phyloP scores from a whole-genome alignment of 306 rosid species.

The Ormosia semicastrata region DNA sequence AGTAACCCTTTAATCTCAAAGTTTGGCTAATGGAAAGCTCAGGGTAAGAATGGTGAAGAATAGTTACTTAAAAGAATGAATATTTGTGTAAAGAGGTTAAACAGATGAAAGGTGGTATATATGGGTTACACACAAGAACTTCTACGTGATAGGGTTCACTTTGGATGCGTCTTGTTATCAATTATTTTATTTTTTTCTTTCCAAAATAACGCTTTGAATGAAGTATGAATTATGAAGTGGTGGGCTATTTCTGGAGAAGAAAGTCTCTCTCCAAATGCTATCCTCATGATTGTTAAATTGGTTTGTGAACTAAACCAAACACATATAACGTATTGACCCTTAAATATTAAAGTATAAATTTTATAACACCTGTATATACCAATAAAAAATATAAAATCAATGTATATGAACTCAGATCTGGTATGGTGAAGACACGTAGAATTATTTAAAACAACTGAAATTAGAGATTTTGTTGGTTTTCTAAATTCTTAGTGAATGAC shows the following conservation, averaged over 20 bases:
- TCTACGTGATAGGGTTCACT: background rate
- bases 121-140: background rate
- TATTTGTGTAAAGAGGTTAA: background rate
- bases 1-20: background rate
- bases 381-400: background rate
- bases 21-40: background rate
- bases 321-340: background rate
- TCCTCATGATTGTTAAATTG: background rate
- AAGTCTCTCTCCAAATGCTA: background rate
- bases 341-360: background rate
- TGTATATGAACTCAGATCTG: background rate
- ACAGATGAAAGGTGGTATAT: background rate
- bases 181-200: no score
- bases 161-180: background rate
- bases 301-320: background rate
- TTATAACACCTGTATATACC: background rate
- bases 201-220: background rate
- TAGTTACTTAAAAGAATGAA: background rate
- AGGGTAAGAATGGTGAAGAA: background rate
- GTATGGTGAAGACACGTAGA: background rate
- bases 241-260: background rate
- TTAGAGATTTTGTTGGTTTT: background rate
- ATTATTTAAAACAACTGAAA: background rate
- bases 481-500: background rate
- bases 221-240: background rate